Evolutionary conservation across 805 yeast species (phyloP).

Genomic region (Zygoascus flipseniorum): DNA sequence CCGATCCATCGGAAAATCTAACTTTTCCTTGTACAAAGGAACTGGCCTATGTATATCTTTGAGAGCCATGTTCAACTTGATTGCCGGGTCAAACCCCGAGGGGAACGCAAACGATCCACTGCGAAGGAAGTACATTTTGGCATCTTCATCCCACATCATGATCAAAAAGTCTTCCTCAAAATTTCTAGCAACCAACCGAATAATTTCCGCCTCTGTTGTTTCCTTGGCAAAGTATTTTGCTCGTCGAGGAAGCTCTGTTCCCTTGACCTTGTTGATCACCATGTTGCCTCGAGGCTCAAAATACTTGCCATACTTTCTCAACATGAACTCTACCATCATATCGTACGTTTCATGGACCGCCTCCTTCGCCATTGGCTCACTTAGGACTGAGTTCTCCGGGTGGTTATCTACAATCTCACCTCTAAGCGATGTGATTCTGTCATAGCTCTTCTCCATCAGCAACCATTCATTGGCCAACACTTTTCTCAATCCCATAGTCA

Average conservation of each 20-base stretch:
- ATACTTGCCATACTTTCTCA: conserved; percentile 45
- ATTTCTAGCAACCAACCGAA: conserved; percentile 22
- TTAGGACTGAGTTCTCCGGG: conserved; percentile 28
- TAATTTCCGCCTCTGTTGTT: conserved; percentile 12
- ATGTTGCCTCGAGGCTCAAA: conserved; percentile 27
- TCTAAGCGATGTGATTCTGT: conserved; percentile 35
- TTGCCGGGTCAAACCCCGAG: conserved; percentile 61
- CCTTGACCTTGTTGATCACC: conserved; percentile 34
- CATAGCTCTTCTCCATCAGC: conserved; percentile 52
- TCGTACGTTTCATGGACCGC: conserved; percentile 47
- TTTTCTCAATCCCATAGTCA: conserved; percentile 55
- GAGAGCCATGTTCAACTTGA: conserved; percentile 44
- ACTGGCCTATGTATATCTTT: conserved; percentile 63
- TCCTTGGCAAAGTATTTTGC: neutral
- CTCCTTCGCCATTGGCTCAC: conserved; percentile 23
- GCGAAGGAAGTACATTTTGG: conserved; percentile 38
- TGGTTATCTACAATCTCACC: conserved; percentile 25
- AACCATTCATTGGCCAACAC: conserved; percentile 47
- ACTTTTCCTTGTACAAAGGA: conserved; percentile 51
- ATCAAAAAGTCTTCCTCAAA: conserved; percentile 61
- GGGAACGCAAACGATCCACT: conserved; percentile 58
- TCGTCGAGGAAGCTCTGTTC: conserved; percentile 32
- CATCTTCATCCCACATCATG: conserved; percentile 42
- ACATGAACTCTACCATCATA: conserved; percentile 32
- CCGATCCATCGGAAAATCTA: conserved; percentile 56